Conservation (phyloP, 768 basidiomycete species). For the Lentinula sp. region DNA sequence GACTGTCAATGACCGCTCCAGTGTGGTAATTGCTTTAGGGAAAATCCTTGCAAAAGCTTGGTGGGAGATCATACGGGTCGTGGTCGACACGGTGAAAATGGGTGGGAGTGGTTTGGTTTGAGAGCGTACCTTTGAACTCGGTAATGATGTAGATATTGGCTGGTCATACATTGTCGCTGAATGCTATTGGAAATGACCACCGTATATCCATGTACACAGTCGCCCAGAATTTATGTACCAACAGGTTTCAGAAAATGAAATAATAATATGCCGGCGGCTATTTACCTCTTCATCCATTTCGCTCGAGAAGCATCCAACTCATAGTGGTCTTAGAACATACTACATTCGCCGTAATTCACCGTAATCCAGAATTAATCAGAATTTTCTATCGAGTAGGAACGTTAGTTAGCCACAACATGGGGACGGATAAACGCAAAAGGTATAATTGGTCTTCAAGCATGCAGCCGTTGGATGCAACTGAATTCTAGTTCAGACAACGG, state of each 20-base stretch:
- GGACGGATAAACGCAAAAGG: conserved; percentile 1
- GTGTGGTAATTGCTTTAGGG: conserved; percentile 11
- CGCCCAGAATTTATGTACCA: no score
- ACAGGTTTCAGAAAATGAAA: no score
- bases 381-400: background rate
- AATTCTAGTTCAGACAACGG: background rate
- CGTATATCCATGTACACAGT: no score
- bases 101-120: conserved; percentile 69
- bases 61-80: conserved; percentile 43
- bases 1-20: conserved; percentile 30
- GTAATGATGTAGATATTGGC: no score
- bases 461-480: background rate
- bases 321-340: background rate
- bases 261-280: background rate
- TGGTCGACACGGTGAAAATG: conserved; percentile 69
- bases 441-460: background rate
- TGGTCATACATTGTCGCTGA: no score
- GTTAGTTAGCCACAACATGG: background rate
- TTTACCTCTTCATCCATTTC: background rate
- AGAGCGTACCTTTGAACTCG: background rate
- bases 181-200: no score
- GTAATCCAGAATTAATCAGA: background rate
- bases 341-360: background rate
- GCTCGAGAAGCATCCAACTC: background rate
- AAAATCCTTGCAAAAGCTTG: conserved; percentile 32